Evolutionary conservation across 371 early-diverging fungal species (phyloP).

Genomic region (Apophysomyces sp.): DNA sequence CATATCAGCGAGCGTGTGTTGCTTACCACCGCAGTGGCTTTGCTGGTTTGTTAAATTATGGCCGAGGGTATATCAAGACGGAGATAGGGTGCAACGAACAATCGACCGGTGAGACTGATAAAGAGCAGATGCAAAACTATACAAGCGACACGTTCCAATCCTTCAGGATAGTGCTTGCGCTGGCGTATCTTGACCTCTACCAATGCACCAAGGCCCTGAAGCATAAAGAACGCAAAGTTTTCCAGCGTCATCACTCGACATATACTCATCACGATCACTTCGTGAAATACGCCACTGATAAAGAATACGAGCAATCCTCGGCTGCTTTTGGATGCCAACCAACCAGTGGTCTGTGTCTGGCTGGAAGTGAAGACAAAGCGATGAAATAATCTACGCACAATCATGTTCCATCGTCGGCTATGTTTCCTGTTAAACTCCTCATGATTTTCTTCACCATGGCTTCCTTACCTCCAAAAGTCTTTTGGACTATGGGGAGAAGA

Average conservation of each 20-base stretch:
- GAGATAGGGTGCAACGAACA: conserved; percentile 41
- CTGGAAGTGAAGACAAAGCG: conserved; percentile 11
- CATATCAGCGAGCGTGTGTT: too few species aligned
- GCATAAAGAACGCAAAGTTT: conserved; percentile 27
- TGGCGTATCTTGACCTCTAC: conserved; percentile 20
- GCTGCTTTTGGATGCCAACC: neutral
- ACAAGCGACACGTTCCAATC: conserved; percentile 6
- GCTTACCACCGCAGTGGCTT: too few species aligned
- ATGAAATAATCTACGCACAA: conserved; percentile 32
- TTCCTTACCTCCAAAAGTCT: conserved; percentile 43
- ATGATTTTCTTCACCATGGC: neutral
- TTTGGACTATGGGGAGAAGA: conserved; percentile 23
- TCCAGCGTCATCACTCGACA: conserved; percentile 37
- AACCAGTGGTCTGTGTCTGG: neutral
- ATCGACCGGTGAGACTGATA: conserved; percentile 30
- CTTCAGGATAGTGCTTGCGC: neutral
- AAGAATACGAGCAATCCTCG: conserved; percentile 28
- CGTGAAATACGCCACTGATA: conserved; percentile 38
- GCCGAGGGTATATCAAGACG: neutral
- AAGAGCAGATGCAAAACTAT: conserved; percentile 18
- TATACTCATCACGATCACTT: conserved; percentile 32
- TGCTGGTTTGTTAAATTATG: neutral
- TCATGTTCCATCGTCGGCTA: conserved; percentile 41
- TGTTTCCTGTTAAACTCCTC: neutral
- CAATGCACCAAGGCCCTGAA: conserved; percentile 28